Percentiles rank a stretch among this genome's conserved stretches.
phyloP scores from a whole-genome alignment of 2,329 filamentous ascomycete genomes.

The Fusarium chaquense region DNA sequence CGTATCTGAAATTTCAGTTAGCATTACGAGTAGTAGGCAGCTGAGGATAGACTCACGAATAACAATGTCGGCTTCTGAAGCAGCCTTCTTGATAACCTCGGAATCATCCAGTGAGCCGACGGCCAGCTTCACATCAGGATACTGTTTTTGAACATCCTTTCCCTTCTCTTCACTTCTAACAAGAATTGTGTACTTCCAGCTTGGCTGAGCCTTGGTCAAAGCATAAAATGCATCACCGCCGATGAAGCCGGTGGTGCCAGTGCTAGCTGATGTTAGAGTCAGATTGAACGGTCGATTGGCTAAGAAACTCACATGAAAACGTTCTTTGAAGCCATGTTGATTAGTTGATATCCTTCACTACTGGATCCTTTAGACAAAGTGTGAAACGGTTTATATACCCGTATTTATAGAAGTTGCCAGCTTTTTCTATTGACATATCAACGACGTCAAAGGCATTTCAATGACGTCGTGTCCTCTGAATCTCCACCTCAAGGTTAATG shows the following conservation, averaged over 20 bases:
- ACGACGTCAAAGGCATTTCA: slow-evolving; percentile 13
- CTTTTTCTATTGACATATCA: neutral
- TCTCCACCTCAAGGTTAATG: neutral
- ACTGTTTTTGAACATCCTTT: slow-evolving; percentile 48
- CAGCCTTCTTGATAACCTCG: slow-evolving; percentile 48
- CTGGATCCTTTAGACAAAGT: neutral
- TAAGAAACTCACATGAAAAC: neutral
- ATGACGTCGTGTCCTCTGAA: slow-evolving; percentile 9
- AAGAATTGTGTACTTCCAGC: slow-evolving; percentile 56
- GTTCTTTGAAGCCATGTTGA: slow-evolving; percentile 12
- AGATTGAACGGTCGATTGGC: fast-evolving
- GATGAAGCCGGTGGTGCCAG: slow-evolving; percentile 24
- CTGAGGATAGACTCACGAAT: slow-evolving; percentile 44
- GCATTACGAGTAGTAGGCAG: fast-evolving
- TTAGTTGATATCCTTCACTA: neutral
- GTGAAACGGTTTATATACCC: fast-evolving
- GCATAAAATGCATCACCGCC: slow-evolving; percentile 28
- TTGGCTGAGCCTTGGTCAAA: slow-evolving; percentile 49
- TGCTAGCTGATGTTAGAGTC: neutral
- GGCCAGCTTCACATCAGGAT: slow-evolving; percentile 46
- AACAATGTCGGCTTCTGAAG: slow-evolving; percentile 52
- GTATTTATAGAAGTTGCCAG: neutral
- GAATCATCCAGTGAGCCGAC: slow-evolving; percentile 52
- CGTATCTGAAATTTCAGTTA: slow-evolving; percentile 41
- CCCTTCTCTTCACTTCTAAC: slow-evolving; percentile 56